These are phyloP conservation scores for Kuraishia cidri DNA, from an alignment of 805 yeast genomes.

Conservation along the genomic window DNA sequence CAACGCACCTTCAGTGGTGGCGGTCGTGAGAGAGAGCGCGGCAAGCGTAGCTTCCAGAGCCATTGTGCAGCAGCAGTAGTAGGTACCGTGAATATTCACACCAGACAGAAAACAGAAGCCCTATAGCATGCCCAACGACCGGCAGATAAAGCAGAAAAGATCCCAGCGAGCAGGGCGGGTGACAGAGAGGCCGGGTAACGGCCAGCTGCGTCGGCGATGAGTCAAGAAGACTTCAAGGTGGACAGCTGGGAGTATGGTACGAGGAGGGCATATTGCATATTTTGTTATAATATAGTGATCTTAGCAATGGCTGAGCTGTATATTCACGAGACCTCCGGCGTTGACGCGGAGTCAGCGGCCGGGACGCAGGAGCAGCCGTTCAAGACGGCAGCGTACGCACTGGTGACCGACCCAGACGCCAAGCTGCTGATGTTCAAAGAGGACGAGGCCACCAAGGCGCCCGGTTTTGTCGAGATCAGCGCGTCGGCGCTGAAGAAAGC, in stretches of 20 bases:
- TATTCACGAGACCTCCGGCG: conserved; percentile 69
- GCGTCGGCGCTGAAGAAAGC: conserved; percentile 94
- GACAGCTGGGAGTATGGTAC: no score
- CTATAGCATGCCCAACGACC: no score
- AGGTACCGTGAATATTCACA: no score
- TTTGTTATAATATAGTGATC: no score
- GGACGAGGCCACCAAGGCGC: conserved; percentile 35
- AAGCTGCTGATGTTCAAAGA: conserved; percentile 54
- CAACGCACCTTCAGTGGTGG: conserved; percentile 37
- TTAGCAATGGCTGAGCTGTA: conserved; percentile 32
- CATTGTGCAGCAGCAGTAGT: conserved; percentile 24
- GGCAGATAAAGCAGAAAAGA: no score
- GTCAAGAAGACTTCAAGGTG: no score
- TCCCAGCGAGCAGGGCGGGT: no score
- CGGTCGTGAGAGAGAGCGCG: conserved; percentile 52
- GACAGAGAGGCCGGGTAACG: no score
- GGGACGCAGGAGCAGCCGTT: conserved; percentile 71
- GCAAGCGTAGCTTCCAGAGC: conserved; percentile 64
- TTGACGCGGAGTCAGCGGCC: conserved; percentile 42
- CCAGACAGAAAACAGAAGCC: background rate
- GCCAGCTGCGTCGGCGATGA: no score
- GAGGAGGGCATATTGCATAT: no score
- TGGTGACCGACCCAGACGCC: conserved; percentile 39
- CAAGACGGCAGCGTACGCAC: conserved; percentile 79
- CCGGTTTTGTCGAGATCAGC: conserved; percentile 60